phyloP scores from a whole-genome alignment of 2,329 filamentous ascomycete genomes.

The Hypoxylon sp. region DNA sequence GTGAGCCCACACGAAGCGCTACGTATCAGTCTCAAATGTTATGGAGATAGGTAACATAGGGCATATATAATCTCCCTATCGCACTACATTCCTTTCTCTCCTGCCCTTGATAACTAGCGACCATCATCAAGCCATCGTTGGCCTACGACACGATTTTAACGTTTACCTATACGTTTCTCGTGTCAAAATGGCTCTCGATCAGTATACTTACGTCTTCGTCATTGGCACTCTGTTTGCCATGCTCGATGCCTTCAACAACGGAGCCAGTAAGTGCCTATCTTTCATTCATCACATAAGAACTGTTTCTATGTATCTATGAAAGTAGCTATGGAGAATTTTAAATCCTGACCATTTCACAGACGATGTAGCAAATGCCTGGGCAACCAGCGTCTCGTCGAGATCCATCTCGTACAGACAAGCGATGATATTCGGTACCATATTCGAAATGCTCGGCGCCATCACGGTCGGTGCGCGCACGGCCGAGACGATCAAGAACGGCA shows the following conservation, averaged over 20 bases:
- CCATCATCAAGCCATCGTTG: constrained; percentile 20
- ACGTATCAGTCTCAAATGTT: constrained; percentile 10
- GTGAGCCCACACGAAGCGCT: constrained; percentile 30
- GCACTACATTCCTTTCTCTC: constrained; percentile 7
- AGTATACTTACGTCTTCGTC: constrained; percentile 80
- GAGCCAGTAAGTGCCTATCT: constrained; percentile 73
- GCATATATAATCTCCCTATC: constrained; percentile 41
- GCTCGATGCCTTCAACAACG: constrained; percentile 84
- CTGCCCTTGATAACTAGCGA: constrained; percentile 24
- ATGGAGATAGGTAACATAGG: constrained; percentile 24
- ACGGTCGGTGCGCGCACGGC: constrained; percentile 78
- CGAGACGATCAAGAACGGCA: constrained; percentile 85
- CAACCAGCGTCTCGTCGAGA: constrained; percentile 84
- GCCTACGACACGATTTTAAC: constrained; percentile 17
- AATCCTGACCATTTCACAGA: constrained; percentile 61
- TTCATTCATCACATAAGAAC: background rate
- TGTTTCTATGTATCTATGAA: background rate
- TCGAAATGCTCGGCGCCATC: constrained; percentile 78
- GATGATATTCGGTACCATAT: constrained; percentile 76
- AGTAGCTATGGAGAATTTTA: background rate
- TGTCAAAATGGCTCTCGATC: constrained; percentile 69
- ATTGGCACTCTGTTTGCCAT: constrained; percentile 83
- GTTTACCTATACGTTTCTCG: constrained; percentile 11
- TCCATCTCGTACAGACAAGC: constrained; percentile 80
- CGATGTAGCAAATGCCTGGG: constrained; percentile 89